Evolutionary conservation across 2,329 filamentous ascomycete species (phyloP).

Genomic region (Fusarium begoniae): DNA sequence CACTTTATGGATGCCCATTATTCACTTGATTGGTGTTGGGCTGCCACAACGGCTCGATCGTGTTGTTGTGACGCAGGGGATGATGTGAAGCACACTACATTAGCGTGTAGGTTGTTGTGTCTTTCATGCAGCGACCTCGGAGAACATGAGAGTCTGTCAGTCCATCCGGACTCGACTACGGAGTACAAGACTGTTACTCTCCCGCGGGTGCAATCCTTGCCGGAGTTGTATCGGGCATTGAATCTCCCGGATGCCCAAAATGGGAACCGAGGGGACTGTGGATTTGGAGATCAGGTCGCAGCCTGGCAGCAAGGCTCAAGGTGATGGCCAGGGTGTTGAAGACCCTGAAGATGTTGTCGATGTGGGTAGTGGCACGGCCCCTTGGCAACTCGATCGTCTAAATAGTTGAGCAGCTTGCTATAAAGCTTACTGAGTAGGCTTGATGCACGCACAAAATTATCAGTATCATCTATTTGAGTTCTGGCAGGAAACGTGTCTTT

Average conservation of each 20-base stretch:
- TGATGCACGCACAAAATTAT: neutral
- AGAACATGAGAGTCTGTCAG: neutral
- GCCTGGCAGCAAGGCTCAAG: constrained; percentile 6
- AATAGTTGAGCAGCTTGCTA: neutral
- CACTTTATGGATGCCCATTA: constrained; percentile 6
- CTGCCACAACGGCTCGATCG: constrained; percentile 19
- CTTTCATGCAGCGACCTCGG: constrained; percentile 15
- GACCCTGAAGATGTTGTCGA: constrained; percentile 18
- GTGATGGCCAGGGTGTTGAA: constrained; percentile 12
- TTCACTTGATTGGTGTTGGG: neutral
- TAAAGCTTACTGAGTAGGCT: neutral
- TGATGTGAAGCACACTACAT: constrained; percentile 18
- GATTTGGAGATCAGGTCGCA: constrained; percentile 2
- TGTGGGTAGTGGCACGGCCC: neutral
- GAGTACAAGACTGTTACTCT: neutral
- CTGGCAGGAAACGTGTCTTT: neutral
- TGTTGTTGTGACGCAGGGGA: constrained; percentile 30
- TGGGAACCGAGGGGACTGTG: neutral
- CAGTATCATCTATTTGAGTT: neutral
- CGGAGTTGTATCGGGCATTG: constrained; percentile 1
- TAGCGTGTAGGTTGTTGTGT: constrained; percentile 3
- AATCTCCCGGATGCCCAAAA: constrained; percentile 9
- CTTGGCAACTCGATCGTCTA: constrained; percentile 1
- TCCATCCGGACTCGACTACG: neutral
- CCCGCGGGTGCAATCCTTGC: neutral